These are phyloP conservation scores for Nigrospora oryzae DNA, from an alignment of 2,329 filamentous ascomycete species.

Conservation along the genomic window DNA sequence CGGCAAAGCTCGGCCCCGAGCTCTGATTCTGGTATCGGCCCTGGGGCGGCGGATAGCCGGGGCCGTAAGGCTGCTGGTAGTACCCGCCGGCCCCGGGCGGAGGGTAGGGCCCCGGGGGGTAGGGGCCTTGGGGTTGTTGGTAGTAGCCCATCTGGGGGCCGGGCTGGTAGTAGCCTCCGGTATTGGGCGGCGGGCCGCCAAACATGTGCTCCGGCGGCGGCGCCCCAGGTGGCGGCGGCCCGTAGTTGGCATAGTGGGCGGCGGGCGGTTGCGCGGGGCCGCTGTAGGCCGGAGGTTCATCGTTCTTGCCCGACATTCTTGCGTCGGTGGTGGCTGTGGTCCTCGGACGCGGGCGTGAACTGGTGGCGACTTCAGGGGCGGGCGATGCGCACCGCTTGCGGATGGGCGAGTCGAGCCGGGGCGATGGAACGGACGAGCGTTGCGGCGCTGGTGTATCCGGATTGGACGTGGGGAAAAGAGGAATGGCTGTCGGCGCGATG, in stretches of 20 bases:
- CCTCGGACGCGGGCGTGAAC: not conserved
- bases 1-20: constrained; percentile 17
- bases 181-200: no score
- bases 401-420: not conserved
- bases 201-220: no score
- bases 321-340: not conserved
- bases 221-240: not conserved
- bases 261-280: constrained; percentile 29
- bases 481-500: no score
- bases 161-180: constrained; percentile 27
- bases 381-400: no score
- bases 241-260: not conserved
- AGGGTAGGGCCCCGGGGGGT: constrained; percentile 25
- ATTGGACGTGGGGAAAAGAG: no score
- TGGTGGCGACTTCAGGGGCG: not conserved
- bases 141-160: constrained; percentile 35
- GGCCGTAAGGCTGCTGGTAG: constrained; percentile 6
- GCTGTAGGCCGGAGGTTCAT: constrained; percentile 41
- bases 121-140: constrained; percentile 22
- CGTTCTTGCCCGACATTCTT: constrained; percentile 35
- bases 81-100: constrained; percentile 2
- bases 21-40: constrained; percentile 19
- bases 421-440: no score
- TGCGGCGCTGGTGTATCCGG: no score
- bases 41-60: constrained; percentile 16